A percentile compares a stretch with the other conserved stretches of the same genome.
Evolutionary conservation across 352 stramenopile species (phyloP).

Genomic region (Globisporangium ultimum): DNA sequence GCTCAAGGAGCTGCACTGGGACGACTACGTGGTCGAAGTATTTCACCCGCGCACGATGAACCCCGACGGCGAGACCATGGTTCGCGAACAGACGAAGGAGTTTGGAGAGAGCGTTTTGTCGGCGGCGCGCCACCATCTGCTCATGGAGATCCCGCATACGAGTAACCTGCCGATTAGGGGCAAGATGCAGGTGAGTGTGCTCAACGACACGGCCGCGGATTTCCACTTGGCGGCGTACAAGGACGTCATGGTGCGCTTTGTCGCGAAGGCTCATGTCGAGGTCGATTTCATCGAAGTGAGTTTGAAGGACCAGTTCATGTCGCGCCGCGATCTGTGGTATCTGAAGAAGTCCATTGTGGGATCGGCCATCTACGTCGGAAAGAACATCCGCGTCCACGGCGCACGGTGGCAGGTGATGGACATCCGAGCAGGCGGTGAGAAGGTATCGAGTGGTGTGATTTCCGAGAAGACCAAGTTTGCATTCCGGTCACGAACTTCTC

Average conservation of each 20-base stretch:
- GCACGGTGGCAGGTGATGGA: conserved; percentile 89
- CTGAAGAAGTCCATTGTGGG: conserved; percentile 68
- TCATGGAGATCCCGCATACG: conserved; percentile 72
- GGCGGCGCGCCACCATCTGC: conserved; percentile 56
- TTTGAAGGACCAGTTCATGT: conserved; percentile 92
- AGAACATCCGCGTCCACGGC: conserved; percentile 71
- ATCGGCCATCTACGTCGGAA: conserved; percentile 70
- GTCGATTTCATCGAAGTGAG: conserved; percentile 90
- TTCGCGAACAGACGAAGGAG: conserved; percentile 16
- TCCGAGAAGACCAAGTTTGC: conserved; percentile 96
- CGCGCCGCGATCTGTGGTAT: conserved; percentile 89
- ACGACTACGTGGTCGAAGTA: conserved; percentile 81
- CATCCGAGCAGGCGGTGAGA: conserved; percentile 74
- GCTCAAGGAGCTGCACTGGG: conserved; percentile 56
- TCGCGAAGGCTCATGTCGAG: conserved; percentile 70
- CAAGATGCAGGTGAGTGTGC: conserved; percentile 76
- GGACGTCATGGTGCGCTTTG: conserved; percentile 78
- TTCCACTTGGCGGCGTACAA: conserved; percentile 78
- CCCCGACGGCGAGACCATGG: conserved; percentile 5
- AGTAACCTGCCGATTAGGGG: conserved; percentile 64
- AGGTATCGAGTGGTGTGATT: conserved; percentile 92
- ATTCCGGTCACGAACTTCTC: conserved; percentile 91
- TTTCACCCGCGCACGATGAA: conserved; percentile 43
- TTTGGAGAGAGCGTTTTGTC: conserved; percentile 13
- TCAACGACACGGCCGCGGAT: conserved; percentile 74